Conservation (phyloP, 441 rosid genomes). For the Erodium texanum region DNA sequence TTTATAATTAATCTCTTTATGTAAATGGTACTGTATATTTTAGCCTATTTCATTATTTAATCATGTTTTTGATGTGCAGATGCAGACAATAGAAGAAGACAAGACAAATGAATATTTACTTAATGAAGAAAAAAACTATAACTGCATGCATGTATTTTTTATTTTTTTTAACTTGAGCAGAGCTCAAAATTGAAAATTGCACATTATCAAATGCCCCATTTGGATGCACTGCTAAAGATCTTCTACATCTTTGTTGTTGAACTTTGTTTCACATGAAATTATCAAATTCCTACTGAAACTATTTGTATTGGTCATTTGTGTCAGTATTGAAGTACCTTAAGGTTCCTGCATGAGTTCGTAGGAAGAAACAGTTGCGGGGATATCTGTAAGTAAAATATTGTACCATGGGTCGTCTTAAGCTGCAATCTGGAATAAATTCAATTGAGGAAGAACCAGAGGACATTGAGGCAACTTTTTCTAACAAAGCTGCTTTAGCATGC, state of each 20-base stretch:
- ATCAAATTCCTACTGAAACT: slow-evolving; percentile 20
- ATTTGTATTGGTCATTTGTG: slow-evolving; percentile 10
- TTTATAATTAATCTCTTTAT: too few species aligned
- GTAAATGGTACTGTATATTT: too few species aligned
- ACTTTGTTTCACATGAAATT: neutral
- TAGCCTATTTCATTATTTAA: too few species aligned
- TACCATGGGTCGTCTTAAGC: slow-evolving; percentile 74
- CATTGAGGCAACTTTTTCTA: slow-evolving; percentile 38
- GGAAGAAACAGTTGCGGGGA: slow-evolving; percentile 18
- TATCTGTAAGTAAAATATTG: slow-evolving; percentile 16
- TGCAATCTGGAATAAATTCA: slow-evolving; percentile 47
- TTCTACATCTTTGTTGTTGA: slow-evolving; percentile 6
- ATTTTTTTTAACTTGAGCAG: too few species aligned
- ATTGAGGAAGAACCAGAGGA: slow-evolving; percentile 62
- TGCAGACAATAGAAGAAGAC: too few species aligned
- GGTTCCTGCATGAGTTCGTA: slow-evolving; percentile 13
- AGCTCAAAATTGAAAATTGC: too few species aligned
- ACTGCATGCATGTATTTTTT: too few species aligned
- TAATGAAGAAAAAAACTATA: too few species aligned
- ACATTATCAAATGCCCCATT: too few species aligned
- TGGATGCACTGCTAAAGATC: too few species aligned
- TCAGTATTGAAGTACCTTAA: slow-evolving; percentile 21
- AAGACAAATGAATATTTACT: too few species aligned
- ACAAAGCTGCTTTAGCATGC: slow-evolving; percentile 52
- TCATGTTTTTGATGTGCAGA: too few species aligned